Base-by-base conservation (phyloP, 2,329 filamentous ascomycete genomes). In the Fusarium buxicola region DNA sequence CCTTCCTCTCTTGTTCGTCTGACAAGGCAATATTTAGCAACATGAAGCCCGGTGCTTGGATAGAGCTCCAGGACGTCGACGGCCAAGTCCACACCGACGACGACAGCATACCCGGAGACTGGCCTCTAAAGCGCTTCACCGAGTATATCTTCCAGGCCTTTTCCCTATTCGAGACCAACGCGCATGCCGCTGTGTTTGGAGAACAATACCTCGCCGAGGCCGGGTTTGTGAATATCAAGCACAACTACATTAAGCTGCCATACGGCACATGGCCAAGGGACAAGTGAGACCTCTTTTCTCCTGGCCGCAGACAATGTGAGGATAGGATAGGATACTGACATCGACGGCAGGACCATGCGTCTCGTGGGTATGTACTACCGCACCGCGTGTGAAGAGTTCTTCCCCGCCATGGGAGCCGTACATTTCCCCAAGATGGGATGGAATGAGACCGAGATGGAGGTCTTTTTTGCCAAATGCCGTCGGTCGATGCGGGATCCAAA, bases 191-290 rank as follows among this genome's bases (percentile, higher is more conserved):
- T 6, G 71, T 74, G 1, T 76, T 74, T 32, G 77, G 76, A 1
- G 68, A 66, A 0, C 73, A 77, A 40, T 78, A 79, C 31, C 66
- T 76, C 5, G 58, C 65, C 7, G 71, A 72, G 13, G 75, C 77
- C 2, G 79, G 79, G 0, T 81, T 80, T 46, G 66, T 74, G 5
- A 75, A 81, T 18, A 73, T 81, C 2, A 64, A 69, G 5, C 74
- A 79, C 51, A 74, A 73, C 16, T 72, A 68, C 12, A 73, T 76
- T 53, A 79, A 81, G 62, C 68, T 83, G 1, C 81, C 82, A 0
- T 75, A 80, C 9, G 80, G 78, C 18, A 74, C 73, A 1, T 84
- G 82, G 82, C 77, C 82, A 0, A 78, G 75, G 16, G 78, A 84
- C 50, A 74, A 76, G 41, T 77, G 72, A 55, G 60, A 40, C 1